Evolutionary conservation across 495 filamentous ascomycete species (phyloP).

Genomic region (Penicillium paradoxum): DNA sequence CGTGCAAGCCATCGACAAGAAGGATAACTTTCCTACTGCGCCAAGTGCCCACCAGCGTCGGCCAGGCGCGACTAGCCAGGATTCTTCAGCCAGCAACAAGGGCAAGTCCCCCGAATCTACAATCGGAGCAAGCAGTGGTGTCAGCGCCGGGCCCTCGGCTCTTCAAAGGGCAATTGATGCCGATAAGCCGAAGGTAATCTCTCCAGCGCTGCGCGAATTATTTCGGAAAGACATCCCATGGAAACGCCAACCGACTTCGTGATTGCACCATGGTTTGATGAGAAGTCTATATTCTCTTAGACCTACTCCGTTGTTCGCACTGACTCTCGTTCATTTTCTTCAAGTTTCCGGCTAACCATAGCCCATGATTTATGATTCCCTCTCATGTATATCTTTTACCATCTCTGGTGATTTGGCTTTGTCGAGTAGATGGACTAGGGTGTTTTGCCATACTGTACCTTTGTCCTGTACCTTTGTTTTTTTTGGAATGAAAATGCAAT

Average conservation of each 20-base stretch:
- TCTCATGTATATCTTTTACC: neutral
- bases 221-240: constrained; percentile 63
- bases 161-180: constrained; percentile 17
- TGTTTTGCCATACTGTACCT: neutral
- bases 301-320: neutral
- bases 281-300: neutral
- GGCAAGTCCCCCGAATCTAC: constrained; percentile 33
- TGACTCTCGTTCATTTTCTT: neutral
- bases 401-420: neutral
- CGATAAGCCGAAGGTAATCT: constrained; percentile 62
- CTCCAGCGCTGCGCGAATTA: constrained; percentile 70
- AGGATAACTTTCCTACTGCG: constrained; percentile 71
- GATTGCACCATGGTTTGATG: neutral
- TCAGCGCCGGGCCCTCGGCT: constrained; percentile 15
- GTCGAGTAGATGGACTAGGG: neutral
- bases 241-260: constrained; percentile 21
- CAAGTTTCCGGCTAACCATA: neutral
- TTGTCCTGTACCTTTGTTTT: neutral
- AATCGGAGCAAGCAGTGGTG: constrained; percentile 26
- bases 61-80: constrained; percentile 15
- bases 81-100: constrained; percentile 19
- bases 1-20: constrained; percentile 83
- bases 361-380: constrained; percentile 2
- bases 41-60: constrained; percentile 52
- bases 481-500: neutral